Base-by-base conservation (phyloP, 768 basidiomycete genomes). In the Amanita brunnescens region DNA sequence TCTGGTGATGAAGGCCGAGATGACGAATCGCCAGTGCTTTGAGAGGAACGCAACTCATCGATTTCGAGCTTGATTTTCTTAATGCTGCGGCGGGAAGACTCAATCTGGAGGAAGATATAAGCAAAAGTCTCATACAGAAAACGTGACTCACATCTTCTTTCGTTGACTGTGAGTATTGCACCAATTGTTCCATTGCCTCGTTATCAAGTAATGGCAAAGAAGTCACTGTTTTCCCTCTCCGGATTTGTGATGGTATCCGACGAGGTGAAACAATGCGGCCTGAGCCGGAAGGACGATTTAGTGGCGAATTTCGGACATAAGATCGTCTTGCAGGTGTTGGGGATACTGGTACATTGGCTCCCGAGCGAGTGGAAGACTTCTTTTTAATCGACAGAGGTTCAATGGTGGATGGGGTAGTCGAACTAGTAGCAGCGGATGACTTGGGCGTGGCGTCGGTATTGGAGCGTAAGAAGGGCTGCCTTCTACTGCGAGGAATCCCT, bases 351-450 rank as follows among this genome's bases (percentile, higher is more conserved):
- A 66, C 52, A 42, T 64, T 67, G 5, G 72, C 67, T 20, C 68
- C 64, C 41, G 66, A 69, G 32, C 81, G 78, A 23, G 80, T 71
- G 6, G 87, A 87, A 5, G 77, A 71, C 64, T 88, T 90, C 72
- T 92, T 91, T 73, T 84, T 89, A 64, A 92, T 91, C 2, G 83
- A 86, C 53, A 92, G 69, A 6, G 89, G 89, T 59, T 88, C 87
- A 18, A 91, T 74, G 21, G 67, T 69, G 32, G 68, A 72, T 29
- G 73, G 65, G 21, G 68, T 66, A 51, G 68, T 58, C 23, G 72
- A 57, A 21, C 60, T 51, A 43, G 63, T 59, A 34, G 59, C 64
- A 30, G 61, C 55, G 54, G 61, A 51, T 18, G 70, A 61, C 58
- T 74, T 81, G 7, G 84, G 81, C 0, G 77, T 80, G 23, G 70